Base-by-base conservation (phyloP, 2,329 filamentous ascomycete genomes). In the Bisporella sp. region DNA sequence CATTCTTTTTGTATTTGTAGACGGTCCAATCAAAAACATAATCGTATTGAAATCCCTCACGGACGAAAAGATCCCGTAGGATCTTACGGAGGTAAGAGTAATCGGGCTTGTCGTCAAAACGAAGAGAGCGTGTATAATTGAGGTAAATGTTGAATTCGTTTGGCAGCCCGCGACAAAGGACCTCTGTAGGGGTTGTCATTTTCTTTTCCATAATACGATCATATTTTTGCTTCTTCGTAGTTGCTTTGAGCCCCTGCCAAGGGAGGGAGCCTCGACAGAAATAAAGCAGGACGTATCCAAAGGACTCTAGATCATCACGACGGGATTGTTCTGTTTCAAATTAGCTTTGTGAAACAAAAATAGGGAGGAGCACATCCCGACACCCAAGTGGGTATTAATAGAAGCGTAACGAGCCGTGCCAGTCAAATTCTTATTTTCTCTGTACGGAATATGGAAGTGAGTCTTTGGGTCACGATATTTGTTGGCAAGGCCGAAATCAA, bases 341-440 rank as follows among this genome's bases (percentile, higher is more conserved):
- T 41, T 41, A 41, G 35, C 6, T 13, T 28, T 41, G 6, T 13
- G 12, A 13, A 7, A 41, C 12, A 41, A 8, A 2, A 2, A 11
- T 2, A 12, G 13, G 40, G 7, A 41, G 40, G 6, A 11, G 40
- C 5, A 41, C 40, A 4, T 41, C 13, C 40, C 12, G 12, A 41
- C 12, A 11, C 40, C 40, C 29, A 41, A 4, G n/a, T 41, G 40
- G n/a, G 7, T 41, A 41, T 41, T 41, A 2, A 41, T 13, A 57
- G 88, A 95, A 57, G 40, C 40, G 29, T 41, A 41, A 41, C 40
- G 40, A 9, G 40, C n/a, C 7, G 40, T 41, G 12, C 40, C 12
- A 9, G n/a, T 13, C n/a, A 41, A 41, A 7, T n/a, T 8, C 8
- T 13, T 9, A 2, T 41, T 41, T 7, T 41, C 40, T 9, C 12